Base-by-base conservation (phyloP, 352 stramenopile genomes). In the Pythium periplocum region DNA sequence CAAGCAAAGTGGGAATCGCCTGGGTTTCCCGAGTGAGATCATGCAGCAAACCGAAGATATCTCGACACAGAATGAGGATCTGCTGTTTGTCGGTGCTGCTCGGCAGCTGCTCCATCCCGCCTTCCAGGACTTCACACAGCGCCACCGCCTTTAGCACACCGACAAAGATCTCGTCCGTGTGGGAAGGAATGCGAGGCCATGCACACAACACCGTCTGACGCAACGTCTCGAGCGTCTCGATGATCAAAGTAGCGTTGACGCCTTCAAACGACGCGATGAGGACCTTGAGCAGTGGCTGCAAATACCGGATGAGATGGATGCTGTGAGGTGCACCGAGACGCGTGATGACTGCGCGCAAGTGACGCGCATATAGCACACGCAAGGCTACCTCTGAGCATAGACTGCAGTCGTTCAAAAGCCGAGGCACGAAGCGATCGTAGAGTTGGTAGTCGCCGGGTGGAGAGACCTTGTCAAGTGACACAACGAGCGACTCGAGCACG, bases 261-360 rank as follows among this genome's bases (percentile, higher is more conserved):
- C 71, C 78, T 41, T 93, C 84, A 42, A 91, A 82, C 1, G 74
- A 76, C 2, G 76, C 78, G 12, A 84, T 26, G 26, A 90, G 45
- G 17, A 93, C 80, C 48, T 90, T 90, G 53, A 93, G 62, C 38
- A 95, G 59, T 17, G 84, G 75, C 55, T 92, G 84, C 30, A 95
- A 48, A 53, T 88, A 95, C 33, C 73, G 74, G 45, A 93, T 73
- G 36, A 85, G 32, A 17, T 89, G 75, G 6, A 93, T 55, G 34
- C 82, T 93, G 38, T 86, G 64, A 0, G 84, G 84, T 3, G 75
- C 78, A 0, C 84, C 82, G 33, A 90, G 71, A 3, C 67, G 66
- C 8, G 35, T 34, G 31, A 90, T 57, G 31, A 87, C 59, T 17
- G 57, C 53, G 1, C 78, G 74, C 2, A 93, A 35, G 34, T 75